Base-by-base conservation (phyloP, 1,139 yeast species). In the Yamadazyma oceani region DNA sequence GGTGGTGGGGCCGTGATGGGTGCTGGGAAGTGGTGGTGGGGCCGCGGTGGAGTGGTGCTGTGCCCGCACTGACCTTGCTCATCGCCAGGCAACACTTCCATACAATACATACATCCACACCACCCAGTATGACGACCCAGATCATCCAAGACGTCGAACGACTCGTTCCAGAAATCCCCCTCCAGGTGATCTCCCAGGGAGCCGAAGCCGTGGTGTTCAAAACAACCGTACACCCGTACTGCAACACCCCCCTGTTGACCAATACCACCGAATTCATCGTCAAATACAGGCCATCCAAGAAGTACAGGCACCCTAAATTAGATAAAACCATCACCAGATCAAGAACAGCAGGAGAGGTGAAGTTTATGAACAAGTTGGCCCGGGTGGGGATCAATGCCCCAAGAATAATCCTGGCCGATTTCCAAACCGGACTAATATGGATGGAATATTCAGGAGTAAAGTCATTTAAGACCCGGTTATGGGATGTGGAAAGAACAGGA, bases 161-260 rank as follows among this genome's bases (percentile, higher is more conserved):
- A 5, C 60, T 69, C 39, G 50, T 82, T 36, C 69, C 75, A 2
- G 64, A 73, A 36, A 62, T 81, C 24, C 76, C 80, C 3, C 50
- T 82, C 10, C 53, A 60, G 2, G 69, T 81, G 30, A 66, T 87
- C 2, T 85, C 96, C 0, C 97, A 90, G 56, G 97, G 97, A n/a
- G 97, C 97, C 0, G 97, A 90, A 55, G 96, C 97, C 0, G 70
- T 87, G 16, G 92, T 89, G 2, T 87, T 85, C 57, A 62, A 69
- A 23, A 76, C 94, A 0, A 41, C 57, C 0, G 58, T 60, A 2
- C 96, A 88, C 57, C 97, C 97, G 12, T 89, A 83, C 54, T 24
- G 12, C 17, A 7, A 13, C 0, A 12, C 7, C 1, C 43, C 48
- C 7, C 31, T n/a, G 12, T 26, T 44, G 8, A 3, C 16, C 8